Evolutionary conservation across 345 rosid genomes (phyloP).

Genomic region (Carallia pectinifolia): DNA sequence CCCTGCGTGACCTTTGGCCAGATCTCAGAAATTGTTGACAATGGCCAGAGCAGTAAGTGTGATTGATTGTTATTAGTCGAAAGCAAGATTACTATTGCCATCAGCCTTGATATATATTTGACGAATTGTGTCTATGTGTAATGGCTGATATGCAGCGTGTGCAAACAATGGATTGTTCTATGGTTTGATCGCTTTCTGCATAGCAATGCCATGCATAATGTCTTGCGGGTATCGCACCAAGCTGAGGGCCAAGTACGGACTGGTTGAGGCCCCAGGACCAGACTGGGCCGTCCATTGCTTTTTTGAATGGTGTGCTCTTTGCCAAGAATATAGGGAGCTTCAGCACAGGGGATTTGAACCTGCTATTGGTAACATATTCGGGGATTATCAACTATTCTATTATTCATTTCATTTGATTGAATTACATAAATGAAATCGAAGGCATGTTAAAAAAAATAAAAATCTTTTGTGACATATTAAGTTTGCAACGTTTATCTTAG

Average conservation of each 20-base stretch:
- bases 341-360: slow-evolving; percentile 62
- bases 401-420: not conserved
- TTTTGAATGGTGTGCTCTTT: slow-evolving; percentile 69
- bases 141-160: slow-evolving; percentile 40
- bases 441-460: no score
- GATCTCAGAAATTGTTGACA: slow-evolving; percentile 59
- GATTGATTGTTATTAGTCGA: no score
- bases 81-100: no score
- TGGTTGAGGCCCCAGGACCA: slow-evolving; percentile 59
- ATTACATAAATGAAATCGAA: no score
- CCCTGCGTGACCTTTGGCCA: slow-evolving; percentile 60
- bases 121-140: no score
- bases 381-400: not conserved
- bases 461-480: no score
- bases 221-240: slow-evolving; percentile 66
- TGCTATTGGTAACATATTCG: slow-evolving; percentile 40
- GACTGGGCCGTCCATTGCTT: slow-evolving; percentile 61
- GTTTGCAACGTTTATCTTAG: no score
- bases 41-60: slow-evolving; percentile 46
- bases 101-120: no score
- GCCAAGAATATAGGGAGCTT: slow-evolving; percentile 76
- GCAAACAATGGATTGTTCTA: slow-evolving; percentile 50
- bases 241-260: slow-evolving; percentile 54
- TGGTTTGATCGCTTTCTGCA: slow-evolving; percentile 26
- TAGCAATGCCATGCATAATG: slow-evolving; percentile 49